Conservation (phyloP, 305 asterid species). For the Withania somnifera region DNA sequence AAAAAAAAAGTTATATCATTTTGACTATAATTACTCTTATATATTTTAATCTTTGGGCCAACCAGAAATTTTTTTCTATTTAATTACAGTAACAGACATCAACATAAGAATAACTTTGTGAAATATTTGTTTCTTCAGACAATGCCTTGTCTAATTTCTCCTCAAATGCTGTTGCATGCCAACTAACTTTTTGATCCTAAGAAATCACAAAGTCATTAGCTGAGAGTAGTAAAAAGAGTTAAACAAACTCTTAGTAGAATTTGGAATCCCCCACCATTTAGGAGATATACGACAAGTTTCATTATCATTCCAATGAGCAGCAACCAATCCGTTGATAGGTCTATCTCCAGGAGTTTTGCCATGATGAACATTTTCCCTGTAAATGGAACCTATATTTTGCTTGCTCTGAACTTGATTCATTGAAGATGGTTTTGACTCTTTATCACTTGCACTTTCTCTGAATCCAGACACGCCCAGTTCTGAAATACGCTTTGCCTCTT, state of each 20-base stretch:
- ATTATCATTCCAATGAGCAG: slow-evolving; percentile 84
- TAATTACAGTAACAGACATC: no score
- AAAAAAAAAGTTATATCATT: neutral
- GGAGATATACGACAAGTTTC: slow-evolving; percentile 46
- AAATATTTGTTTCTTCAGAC: slow-evolving; percentile 58
- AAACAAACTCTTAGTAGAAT: slow-evolving; percentile 81
- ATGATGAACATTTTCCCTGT: slow-evolving; percentile 13
- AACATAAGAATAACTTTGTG: slow-evolving; percentile 56
- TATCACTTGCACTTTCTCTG: slow-evolving; percentile 18
- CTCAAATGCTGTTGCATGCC: slow-evolving; percentile 95
- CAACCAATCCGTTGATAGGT: slow-evolving; percentile 90
- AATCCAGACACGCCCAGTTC: slow-evolving; percentile 1
- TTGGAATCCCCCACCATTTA: slow-evolving; percentile 92
- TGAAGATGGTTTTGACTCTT: slow-evolving; percentile 25
- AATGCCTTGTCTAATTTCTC: slow-evolving; percentile 94
- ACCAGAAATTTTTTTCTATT: no score
- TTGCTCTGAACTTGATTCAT: slow-evolving; percentile 18
- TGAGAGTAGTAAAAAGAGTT: neutral
- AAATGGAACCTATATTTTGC: slow-evolving; percentile 11
- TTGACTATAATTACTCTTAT: neutral
- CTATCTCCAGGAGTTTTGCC: slow-evolving; percentile 51
- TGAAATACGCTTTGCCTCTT: slow-evolving; percentile 10
- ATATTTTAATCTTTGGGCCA: neutral
- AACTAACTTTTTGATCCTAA: slow-evolving; percentile 94
- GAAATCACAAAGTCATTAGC: neutral